Evolutionary conservation across 306 rosid species (phyloP).

Genomic region (Prunus persica): DNA sequence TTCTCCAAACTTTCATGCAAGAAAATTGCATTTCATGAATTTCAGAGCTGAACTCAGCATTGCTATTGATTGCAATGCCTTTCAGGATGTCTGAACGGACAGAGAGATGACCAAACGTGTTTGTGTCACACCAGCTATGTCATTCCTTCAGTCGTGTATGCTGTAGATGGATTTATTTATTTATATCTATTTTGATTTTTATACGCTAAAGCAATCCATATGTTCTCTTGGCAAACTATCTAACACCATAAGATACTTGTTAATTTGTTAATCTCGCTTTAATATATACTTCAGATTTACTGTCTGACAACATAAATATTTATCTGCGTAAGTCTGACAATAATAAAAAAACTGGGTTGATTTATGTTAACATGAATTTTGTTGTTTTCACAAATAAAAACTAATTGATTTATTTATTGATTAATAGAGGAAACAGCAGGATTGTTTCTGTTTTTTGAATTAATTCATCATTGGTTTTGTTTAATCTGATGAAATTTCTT

Average conservation of each 20-base stretch:
- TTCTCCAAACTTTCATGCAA: slow-evolving; percentile 15
- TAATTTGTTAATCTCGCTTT: no score
- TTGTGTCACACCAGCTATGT: slow-evolving; percentile 1
- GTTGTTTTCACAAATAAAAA: not conserved
- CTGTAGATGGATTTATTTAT: no score
- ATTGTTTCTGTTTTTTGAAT: not conserved
- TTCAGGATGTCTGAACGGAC: not conserved
- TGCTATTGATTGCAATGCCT: not conserved
- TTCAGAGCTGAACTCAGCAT: not conserved
- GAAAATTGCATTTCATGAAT: slow-evolving; percentile 1
- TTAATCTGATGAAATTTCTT: no score
- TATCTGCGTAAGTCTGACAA: no score
- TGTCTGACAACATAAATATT: no score
- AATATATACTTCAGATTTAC: no score
- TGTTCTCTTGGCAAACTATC: no score
- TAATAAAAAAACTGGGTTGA: no score
- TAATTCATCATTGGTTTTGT: not conserved
- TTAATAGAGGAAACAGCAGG: not conserved
- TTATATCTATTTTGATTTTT: no score
- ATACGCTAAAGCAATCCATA: no score
- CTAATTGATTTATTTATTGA: not conserved
- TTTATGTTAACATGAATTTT: no score
- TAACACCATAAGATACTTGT: no score
- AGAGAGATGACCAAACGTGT: not conserved
- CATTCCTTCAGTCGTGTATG: not conserved